Conservation (phyloP, 139 green algal species). For the Diplosphaera chodatii region DNA sequence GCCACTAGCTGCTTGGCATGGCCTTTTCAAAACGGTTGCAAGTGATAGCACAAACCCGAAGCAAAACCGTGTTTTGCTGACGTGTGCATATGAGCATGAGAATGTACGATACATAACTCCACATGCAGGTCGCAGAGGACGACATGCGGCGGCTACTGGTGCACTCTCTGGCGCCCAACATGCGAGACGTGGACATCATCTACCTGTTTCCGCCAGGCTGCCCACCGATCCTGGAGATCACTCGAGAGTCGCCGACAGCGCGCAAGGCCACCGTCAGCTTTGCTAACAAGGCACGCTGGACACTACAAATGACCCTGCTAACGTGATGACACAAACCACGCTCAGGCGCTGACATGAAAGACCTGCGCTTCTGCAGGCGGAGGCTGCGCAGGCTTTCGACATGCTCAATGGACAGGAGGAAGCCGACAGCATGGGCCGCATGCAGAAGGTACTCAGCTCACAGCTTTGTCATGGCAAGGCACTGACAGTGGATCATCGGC, state of each 20-base stretch:
- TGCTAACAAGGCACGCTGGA: slow-evolving; percentile 2
- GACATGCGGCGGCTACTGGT: slow-evolving; percentile 46
- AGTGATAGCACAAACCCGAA: too few species aligned
- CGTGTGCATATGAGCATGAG: too few species aligned
- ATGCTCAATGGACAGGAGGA: slow-evolving; percentile 9
- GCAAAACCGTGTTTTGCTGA: too few species aligned
- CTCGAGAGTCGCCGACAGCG: neutral
- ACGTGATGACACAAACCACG: too few species aligned
- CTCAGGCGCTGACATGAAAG: too few species aligned
- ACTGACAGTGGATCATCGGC: too few species aligned
- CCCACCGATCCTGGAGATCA: neutral
- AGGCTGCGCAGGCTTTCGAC: slow-evolving; percentile 21
- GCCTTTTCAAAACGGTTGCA: too few species aligned
- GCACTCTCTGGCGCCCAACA: slow-evolving; percentile 20
- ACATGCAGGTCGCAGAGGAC: slow-evolving; percentile 23
- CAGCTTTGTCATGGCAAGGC: neutral
- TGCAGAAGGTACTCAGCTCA: neutral
- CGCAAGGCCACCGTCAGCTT: slow-evolving; percentile 29
- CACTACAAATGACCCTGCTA: too few species aligned
- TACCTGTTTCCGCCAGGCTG: slow-evolving; percentile 1
- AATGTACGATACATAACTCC: too few species aligned
- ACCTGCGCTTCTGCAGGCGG: too few species aligned
- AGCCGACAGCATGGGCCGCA: slow-evolving; percentile 15
- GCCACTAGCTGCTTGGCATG: too few species aligned
- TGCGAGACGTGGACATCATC: slow-evolving; percentile 13